Base-by-base conservation (phyloP, 495 filamentous ascomycete genomes). In the Corynascus novoguineensis region DNA sequence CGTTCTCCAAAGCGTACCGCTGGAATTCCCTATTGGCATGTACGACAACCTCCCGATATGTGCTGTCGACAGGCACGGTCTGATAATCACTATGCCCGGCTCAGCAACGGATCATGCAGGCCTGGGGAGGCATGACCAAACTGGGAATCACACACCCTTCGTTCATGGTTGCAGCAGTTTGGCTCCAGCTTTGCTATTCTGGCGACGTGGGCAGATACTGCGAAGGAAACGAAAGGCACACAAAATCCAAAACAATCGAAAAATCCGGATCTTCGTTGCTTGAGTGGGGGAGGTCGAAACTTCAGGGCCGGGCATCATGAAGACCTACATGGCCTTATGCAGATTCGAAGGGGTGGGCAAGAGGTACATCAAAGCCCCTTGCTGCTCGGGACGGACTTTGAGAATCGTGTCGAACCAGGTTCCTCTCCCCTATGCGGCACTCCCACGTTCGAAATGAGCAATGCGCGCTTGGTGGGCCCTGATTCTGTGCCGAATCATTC, bases 1-100 rank as follows among this genome's bases (percentile, higher is more conserved):
- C 75, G 56, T 88, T 79, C 32, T 88, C 82, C 53, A 97, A 71
- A 27, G 89, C 82, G 71, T 83, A 85, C 63, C 81, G 81, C 62
- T 93, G 89, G 71, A 83, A 93, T 24, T 79, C 77, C 64, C 89
- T 79, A 64, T 83, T 82, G 62, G 87, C 78, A 61, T 87, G 73
- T n/a, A 74, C 73, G 31, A 89, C 71, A 8, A 83, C 84, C 63
- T 85, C 77, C 59, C 81, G 76, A 66, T 82, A 85, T 53, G 71
- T 71, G 44, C 77, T 73, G 73, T 87, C 81, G 60, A 91, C 72
- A 24, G 73, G 70, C 56, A 72, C 64, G 35, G 70, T 73, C 48
- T 73, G 65, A 53, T 65, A 63, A 61, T 69, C 69, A 59, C 68
- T 70, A 50, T 59, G 45, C 50, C 41, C 42, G 21, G 48, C 40